A percentile compares a stretch with the other conserved stretches of the same genome.
These are phyloP conservation scores for Scutellaria minor DNA, from an alignment of 257 asterid genomes.

Conservation along the genomic window DNA sequence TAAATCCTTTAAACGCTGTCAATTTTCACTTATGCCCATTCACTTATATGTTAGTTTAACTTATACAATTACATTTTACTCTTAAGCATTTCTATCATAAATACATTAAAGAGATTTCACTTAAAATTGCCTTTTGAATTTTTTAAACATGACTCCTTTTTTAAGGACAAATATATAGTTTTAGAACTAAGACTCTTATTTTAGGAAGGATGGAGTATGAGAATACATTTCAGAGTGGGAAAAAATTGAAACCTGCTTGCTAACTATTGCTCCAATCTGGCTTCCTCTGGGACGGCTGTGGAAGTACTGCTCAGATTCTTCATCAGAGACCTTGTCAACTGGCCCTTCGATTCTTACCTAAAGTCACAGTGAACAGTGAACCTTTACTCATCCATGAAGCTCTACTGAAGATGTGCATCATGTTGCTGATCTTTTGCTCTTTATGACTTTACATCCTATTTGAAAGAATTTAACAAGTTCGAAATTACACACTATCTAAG, in stretches of 20 bases:
- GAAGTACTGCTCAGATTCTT: slow-evolving; percentile 78
- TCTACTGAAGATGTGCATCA: slow-evolving; percentile 23
- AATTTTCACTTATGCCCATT: too few relatives aligned
- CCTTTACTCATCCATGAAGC: slow-evolving; percentile 24
- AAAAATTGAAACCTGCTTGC: slow-evolving; percentile 67
- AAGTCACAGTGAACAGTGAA: slow-evolving; percentile 20
- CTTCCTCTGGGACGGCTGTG: slow-evolving; percentile 83
- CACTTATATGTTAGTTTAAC: too few relatives aligned
- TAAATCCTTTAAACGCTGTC: too few relatives aligned
- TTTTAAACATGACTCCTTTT: too few relatives aligned
- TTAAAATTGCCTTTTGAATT: too few relatives aligned
- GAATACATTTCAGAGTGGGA: slow-evolving; percentile 10
- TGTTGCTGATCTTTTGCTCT: slow-evolving; percentile 8
- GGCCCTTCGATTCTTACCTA: slow-evolving; percentile 87
- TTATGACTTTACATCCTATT: slow-evolving; percentile 3
- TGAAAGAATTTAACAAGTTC: slow-evolving; percentile 4
- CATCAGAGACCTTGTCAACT: slow-evolving; percentile 69
- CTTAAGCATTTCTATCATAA: too few relatives aligned
- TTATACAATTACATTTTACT: too few relatives aligned
- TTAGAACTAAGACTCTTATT: too few relatives aligned
- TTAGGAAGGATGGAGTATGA: slow-evolving; percentile 1
- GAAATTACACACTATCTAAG: neutral
- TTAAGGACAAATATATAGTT: too few relatives aligned
- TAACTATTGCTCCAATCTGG: slow-evolving; percentile 80
- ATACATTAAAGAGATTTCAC: too few relatives aligned